Conservation (phyloP, 2,329 filamentous ascomycete species). For the Dactylonectria estremocensis region DNA sequence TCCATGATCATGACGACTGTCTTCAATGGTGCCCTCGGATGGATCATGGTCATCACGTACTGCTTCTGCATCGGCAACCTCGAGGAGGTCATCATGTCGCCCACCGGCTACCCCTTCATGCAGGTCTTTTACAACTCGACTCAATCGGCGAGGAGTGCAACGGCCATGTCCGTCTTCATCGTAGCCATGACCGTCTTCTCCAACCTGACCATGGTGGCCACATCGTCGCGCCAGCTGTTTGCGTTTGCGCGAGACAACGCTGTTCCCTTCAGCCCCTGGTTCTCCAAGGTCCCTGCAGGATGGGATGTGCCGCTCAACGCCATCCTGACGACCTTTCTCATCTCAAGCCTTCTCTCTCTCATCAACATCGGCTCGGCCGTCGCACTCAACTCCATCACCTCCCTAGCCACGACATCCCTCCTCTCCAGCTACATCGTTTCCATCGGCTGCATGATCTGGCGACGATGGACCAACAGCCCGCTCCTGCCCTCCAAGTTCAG, state of each 20-base stretch:
- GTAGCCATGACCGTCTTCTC: slow-evolving; percentile 44
- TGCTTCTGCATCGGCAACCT: slow-evolving; percentile 44
- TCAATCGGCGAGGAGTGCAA: slow-evolving; percentile 35
- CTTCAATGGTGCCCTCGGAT: slow-evolving; percentile 41
- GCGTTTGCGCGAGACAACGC: slow-evolving; percentile 42
- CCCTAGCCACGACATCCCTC: slow-evolving; percentile 35
- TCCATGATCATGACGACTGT: slow-evolving; percentile 41
- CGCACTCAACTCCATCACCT: slow-evolving; percentile 38
- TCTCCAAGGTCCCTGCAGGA: slow-evolving; percentile 33
- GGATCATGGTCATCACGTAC: slow-evolving; percentile 44
- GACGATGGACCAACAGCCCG: slow-evolving; percentile 31
- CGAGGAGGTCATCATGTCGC: slow-evolving; percentile 36
- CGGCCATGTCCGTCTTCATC: slow-evolving; percentile 38
- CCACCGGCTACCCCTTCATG: slow-evolving; percentile 44
- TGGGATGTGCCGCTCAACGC: slow-evolving; percentile 43
- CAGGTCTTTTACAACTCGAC: slow-evolving; percentile 44
- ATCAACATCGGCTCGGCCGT: slow-evolving; percentile 45
- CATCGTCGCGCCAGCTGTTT: slow-evolving; percentile 41
- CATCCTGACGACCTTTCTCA: slow-evolving; percentile 38
- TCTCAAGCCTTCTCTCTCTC: slow-evolving; percentile 38
- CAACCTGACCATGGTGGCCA: slow-evolving; percentile 43
- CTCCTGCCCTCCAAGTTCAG: slow-evolving; percentile 39
- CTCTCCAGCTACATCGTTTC: slow-evolving; percentile 44
- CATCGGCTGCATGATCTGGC: slow-evolving; percentile 44
- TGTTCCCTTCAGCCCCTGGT: slow-evolving; percentile 43